Base-by-base conservation (phyloP, 148 eudicot species). In the Dianthus caryophyllus region DNA sequence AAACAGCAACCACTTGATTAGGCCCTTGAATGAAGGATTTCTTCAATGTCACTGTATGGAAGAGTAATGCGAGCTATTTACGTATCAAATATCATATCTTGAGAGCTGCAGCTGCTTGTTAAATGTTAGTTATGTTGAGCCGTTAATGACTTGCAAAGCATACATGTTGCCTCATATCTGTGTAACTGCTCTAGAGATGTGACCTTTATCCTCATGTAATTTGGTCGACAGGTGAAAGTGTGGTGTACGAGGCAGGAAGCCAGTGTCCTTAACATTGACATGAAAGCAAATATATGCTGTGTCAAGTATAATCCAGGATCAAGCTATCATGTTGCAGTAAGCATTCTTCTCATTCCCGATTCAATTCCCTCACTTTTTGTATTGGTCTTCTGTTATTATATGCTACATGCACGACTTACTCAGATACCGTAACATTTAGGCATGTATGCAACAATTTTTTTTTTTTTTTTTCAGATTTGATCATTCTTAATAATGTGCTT, bases 251-350 rank as follows among this genome's bases (percentile, higher is more conserved):
- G 76, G 30, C 92, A 87, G 81, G 92, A 87, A 79, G 79, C 85
- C 61, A 87, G 92, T 77, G 88, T 84, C 27, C 69, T 87, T 58
- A 87, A 84, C 71, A 87, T 87, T 55, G 87, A 87, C 78, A 87
- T 82, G 88, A 87, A 87, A 75, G 92, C 92, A 63, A 87, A 87
- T 74, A 87, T 87, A 68, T 87, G 92, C 41, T 82, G 88, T 75
- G 92, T 87, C 76, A 87, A 87, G 78, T 87, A 87, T 71, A 87
- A 87, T 76, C 92, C 92, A n/a, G 88, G 85, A 67, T 87, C 87
- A 60, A 81, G 86, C 85, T 72, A 65, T 73, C 65, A 87, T 63
- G 75, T 87, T 62, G 92, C 92, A 79, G 92, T 87, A 83, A 47
- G 74, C 38, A 56, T 17, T 21, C 64, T 61, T 43, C 20, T 60